A percentile compares a stretch with the other conserved stretches of the same genome.
phyloP scores from a whole-genome alignment of 768 basidiomycete genomes.

The Trametopsis cervina region DNA sequence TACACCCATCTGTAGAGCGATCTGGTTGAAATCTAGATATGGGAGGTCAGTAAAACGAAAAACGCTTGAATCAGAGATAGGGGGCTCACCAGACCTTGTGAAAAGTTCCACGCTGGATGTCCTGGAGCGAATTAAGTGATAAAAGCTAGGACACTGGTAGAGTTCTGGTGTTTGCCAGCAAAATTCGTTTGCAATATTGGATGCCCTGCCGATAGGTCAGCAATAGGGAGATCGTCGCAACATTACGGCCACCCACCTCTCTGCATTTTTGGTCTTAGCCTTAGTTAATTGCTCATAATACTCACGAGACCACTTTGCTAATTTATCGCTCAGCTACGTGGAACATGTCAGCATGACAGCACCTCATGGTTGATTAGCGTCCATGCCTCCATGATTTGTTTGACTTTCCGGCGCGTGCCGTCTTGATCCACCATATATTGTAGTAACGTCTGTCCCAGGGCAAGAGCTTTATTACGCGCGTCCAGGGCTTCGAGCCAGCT shows the following conservation, averaged over 20 bases:
- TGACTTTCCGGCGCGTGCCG: too few relatives aligned
- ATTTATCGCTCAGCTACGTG: background rate
- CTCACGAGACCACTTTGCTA: background rate
- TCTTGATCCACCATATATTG: background rate
- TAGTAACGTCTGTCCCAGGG: background rate
- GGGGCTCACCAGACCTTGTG: too few relatives aligned
- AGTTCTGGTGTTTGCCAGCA: slow-evolving; percentile 21
- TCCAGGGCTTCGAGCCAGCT: background rate
- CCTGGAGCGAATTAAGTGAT: background rate
- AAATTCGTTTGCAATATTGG: background rate
- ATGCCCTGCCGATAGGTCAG: background rate
- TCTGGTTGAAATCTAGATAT: background rate
- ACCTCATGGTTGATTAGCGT: too few relatives aligned
- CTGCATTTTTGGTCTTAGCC: too few relatives aligned
- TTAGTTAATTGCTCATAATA: background rate
- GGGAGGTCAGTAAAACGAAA: too few relatives aligned
- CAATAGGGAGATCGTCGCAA: too few relatives aligned
- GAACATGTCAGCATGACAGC: too few relatives aligned
- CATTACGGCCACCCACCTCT: too few relatives aligned
- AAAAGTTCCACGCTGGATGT: background rate
- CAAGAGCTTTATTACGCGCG: background rate
- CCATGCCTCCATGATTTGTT: too few relatives aligned
- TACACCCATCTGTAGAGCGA: background rate
- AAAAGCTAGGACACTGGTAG: background rate
- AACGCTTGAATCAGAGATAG: too few relatives aligned